Evolutionary conservation across 2,329 filamentous ascomycete genomes (phyloP).

Genomic region (Ceratocystis cubensis): DNA sequence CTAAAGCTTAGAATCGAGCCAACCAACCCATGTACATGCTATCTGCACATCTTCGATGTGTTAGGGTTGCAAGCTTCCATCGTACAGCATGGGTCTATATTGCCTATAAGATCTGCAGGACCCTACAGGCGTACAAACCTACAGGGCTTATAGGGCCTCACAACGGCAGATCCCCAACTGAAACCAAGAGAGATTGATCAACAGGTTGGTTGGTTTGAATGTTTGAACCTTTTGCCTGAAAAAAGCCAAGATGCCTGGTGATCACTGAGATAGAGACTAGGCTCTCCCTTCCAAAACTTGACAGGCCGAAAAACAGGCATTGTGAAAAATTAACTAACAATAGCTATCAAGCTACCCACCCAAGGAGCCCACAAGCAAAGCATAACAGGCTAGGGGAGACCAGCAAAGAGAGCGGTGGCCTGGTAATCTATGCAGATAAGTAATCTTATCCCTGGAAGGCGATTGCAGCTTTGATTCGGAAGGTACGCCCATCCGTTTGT

Average conservation of each 20-base stretch:
- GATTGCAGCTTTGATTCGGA: not conserved
- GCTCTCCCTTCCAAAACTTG: not conserved
- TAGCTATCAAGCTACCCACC: not conserved
- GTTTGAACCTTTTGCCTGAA: not conserved
- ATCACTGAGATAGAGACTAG: not conserved
- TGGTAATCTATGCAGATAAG: not conserved
- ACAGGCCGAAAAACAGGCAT: not conserved
- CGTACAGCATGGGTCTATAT: not conserved
- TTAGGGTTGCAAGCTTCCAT: not conserved
- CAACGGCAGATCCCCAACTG: slow-evolving; percentile 7
- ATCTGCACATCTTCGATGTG: not conserved
- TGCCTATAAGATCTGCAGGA: slow-evolving; percentile 8
- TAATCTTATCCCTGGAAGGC: not conserved
- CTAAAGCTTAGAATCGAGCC: not conserved
- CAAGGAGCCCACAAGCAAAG: not conserved
- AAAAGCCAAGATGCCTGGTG: not conserved
- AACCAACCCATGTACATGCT: not conserved
- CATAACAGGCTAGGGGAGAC: not conserved
- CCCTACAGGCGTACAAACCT: not conserved
- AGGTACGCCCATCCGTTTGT: not conserved
- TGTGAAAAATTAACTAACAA: not conserved
- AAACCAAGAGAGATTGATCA: slow-evolving; percentile 8
- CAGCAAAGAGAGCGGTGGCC: not conserved
- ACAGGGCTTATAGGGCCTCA: slow-evolving; percentile 8
- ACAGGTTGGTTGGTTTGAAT: not conserved